These are phyloP conservation scores for Colletotrichum lupini DNA, from an alignment of 2,329 filamentous ascomycete genomes.

Conservation along the genomic window DNA sequence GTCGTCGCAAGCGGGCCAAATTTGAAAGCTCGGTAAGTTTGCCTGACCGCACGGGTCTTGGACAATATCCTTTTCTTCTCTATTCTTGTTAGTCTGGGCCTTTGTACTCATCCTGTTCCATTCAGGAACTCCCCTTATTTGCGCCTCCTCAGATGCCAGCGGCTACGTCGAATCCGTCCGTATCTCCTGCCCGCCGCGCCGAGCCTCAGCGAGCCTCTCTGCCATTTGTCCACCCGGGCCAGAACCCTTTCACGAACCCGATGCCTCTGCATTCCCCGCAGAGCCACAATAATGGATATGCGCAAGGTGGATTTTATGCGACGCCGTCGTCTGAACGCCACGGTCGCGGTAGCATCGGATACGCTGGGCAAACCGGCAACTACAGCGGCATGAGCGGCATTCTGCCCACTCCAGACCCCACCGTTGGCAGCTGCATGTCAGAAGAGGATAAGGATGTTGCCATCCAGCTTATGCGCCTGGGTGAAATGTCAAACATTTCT, in stretches of 20 bases:
- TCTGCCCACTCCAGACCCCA: conserved; percentile 95
- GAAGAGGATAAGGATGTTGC: conserved; percentile 95
- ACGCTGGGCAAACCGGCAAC: conserved; percentile 48
- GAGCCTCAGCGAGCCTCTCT: conserved; percentile 77
- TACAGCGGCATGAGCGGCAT: conserved; percentile 61
- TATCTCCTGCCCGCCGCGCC: conserved; percentile 88
- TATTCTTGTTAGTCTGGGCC: neutral
- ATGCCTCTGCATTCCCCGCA: conserved; percentile 87
- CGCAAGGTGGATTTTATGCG: conserved; percentile 68
- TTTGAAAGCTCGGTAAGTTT: conserved; percentile 94
- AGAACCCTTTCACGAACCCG: conserved; percentile 83
- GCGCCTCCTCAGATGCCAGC: conserved; percentile 94
- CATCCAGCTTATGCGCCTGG: conserved; percentile 94
- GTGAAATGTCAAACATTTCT: conserved; percentile 92
- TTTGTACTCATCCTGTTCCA: conserved; percentile 44
- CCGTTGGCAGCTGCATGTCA: conserved; percentile 94
- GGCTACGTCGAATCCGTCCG: conserved; percentile 95
- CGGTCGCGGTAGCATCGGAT: conserved; percentile 72
- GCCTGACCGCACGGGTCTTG: conserved; percentile 49
- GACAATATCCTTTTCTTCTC: conserved; percentile 1
- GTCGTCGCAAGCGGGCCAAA: conserved; percentile 93
- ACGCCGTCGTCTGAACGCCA: conserved; percentile 74
- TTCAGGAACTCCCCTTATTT: conserved; percentile 93
- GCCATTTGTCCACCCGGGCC: conserved; percentile 80
- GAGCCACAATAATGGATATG: conserved; percentile 70